Evolutionary conservation across 768 basidiomycete genomes (phyloP), one percentile per base, ranked within the genome.

Genomic region (Tylopilus balloui): DNA sequence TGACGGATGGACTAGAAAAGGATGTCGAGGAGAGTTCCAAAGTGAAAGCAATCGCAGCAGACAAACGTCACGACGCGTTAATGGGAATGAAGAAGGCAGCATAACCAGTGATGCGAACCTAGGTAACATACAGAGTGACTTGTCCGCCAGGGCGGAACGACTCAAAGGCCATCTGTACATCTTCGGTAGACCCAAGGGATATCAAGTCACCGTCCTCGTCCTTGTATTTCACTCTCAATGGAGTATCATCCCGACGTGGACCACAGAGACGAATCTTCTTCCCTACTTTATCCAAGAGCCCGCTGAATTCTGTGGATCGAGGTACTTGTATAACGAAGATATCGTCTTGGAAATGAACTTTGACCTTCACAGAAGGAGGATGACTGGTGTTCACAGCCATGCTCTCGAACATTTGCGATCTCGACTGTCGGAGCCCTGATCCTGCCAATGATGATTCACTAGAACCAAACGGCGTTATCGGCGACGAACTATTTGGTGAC

Each of bases 141-240:
- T 88, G 88, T 53, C 81, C 81, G n/a, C 84, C 85, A 25, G 85
- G 82, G 54, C 81, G 77, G 69, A 80, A 84, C 50, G 83, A 78
- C 69, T 93, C 92, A 56, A 95, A 93, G 32, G 92, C 92, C 81
- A 95, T 91, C 58, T 91, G 88, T 29, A 94, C 87, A 64, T 95
- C 92, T 66, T 95, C 92, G 29, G 91, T 92, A 38, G 88, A 91
- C 14, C 86, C 86, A 53, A 95, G 77, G 25, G 83, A 86, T 39
- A 95, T 81, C 77, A 92, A 74, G 63, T 95, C 92, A 20, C 92
- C 92, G 59, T 95, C 92, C 63, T 95, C 92, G 67, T 95, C 92
- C 66, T 75, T 81, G 68, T 94, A 95, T 66, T 86, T 92, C 55
- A 93, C 86, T 27, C 88, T 79, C 59, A 95, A 66, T 0, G 89